Percentiles rank a stretch among this genome's conserved stretches.
These are phyloP conservation scores for Flueggea neowawraea DNA, from an alignment of 441 rosid species.

Conservation along the genomic window DNA sequence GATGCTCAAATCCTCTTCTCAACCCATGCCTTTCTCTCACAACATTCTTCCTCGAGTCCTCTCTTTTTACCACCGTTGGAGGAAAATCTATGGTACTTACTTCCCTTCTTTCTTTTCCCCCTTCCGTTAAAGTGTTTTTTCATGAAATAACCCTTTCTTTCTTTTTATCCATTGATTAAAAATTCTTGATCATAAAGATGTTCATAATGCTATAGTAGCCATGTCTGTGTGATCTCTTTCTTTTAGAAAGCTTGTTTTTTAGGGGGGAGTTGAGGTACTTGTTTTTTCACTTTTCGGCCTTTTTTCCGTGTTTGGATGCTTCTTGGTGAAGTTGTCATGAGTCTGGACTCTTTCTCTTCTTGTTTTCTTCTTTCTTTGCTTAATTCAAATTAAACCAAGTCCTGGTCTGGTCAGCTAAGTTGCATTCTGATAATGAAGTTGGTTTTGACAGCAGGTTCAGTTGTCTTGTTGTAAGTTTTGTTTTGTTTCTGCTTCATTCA, in stretches of 20 bases:
- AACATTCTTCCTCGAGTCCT: constrained; percentile 95
- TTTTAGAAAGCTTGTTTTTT: constrained; percentile 23
- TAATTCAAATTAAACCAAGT: too few relatives aligned
- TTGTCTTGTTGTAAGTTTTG: constrained; percentile 33
- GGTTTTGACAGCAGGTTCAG: constrained; percentile 25
- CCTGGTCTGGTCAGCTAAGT: not conserved
- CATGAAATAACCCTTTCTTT: not conserved
- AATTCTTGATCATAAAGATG: too few relatives aligned
- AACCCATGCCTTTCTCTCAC: constrained; percentile 88
- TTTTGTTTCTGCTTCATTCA: constrained; percentile 13
- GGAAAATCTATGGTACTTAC: constrained; percentile 82
- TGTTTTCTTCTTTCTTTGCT: not conserved
- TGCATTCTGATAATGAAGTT: constrained; percentile 28
- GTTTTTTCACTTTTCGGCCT: constrained; percentile 31
- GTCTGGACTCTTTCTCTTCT: constrained; percentile 43
- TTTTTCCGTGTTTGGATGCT: constrained; percentile 31
- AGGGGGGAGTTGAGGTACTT: constrained; percentile 12
- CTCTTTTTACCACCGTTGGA: constrained; percentile 94
- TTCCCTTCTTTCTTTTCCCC: too few relatives aligned
- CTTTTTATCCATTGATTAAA: not conserved
- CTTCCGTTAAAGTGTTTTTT: too few relatives aligned
- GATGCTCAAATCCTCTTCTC: constrained; percentile 94
- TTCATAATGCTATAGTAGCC: too few relatives aligned
- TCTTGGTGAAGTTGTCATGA: constrained; percentile 33
- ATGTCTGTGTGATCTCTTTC: constrained; percentile 1